These are phyloP conservation scores for Gastrolobium bilobum DNA, from an alignment of 306 rosid species.

Conservation along the genomic window DNA sequence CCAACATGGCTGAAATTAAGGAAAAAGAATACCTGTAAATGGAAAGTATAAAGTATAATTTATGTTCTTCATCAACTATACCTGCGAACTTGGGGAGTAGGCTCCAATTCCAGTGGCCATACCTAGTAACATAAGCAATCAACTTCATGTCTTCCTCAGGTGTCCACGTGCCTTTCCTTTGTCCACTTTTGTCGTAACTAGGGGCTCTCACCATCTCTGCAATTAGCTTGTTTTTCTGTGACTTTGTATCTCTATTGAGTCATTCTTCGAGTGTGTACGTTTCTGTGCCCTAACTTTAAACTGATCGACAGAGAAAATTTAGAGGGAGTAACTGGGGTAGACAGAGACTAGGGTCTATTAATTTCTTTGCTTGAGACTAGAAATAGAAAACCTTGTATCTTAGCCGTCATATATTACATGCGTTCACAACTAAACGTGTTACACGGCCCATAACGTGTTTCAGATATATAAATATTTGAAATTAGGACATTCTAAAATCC, in stretches of 20 bases:
- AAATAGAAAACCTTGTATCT: background rate
- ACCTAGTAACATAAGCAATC: slow-evolving; percentile 67
- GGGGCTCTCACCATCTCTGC: slow-evolving; percentile 70
- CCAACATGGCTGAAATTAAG: background rate
- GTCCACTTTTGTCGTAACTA: slow-evolving; percentile 57
- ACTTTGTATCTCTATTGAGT: background rate
- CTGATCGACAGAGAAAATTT: no score
- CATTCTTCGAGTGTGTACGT: background rate
- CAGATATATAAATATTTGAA: no score
- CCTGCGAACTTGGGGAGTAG: slow-evolving; percentile 80
- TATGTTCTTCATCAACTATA: background rate
- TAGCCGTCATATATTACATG: background rate
- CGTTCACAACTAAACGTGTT: slow-evolving; percentile 23
- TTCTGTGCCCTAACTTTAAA: background rate
- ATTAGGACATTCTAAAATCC: no score
- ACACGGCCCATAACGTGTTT: slow-evolving; percentile 3
- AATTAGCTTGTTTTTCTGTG: background rate
- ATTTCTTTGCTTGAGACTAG: background rate
- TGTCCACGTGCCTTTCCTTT: slow-evolving; percentile 75
- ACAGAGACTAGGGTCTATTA: background rate
- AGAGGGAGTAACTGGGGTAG: background rate
- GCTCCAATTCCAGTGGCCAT: slow-evolving; percentile 89
- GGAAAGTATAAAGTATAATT: background rate
- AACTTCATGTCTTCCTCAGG: slow-evolving; percentile 74
- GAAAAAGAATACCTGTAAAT: background rate